phyloP scores from a whole-genome alignment of 805 yeast species.

The Candida yuanshanica region DNA sequence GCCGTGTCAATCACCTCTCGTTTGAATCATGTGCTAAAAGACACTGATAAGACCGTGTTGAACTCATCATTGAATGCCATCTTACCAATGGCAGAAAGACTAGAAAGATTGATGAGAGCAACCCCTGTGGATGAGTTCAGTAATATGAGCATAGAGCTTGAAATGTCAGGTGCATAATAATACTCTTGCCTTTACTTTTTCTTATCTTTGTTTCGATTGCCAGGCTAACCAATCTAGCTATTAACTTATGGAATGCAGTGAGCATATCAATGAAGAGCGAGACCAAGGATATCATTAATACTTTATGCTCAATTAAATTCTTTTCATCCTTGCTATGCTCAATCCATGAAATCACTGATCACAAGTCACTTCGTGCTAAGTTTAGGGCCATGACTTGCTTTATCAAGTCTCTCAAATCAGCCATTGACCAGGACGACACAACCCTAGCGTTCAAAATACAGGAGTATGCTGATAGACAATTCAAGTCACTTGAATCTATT shows the following conservation, averaged over 20 bases:
- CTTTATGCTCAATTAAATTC: constrained; percentile 16
- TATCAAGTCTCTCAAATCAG: constrained; percentile 22
- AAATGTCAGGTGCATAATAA: constrained; percentile 14
- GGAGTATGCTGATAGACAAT: constrained; percentile 25
- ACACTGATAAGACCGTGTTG: constrained; percentile 14
- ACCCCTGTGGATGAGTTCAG: constrained; percentile 16
- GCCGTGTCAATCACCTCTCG: constrained; percentile 10
- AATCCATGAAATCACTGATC: constrained; percentile 24
- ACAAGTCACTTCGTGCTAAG: constrained; percentile 18
- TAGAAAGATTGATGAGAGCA: constrained; percentile 24
- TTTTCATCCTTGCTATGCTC: constrained; percentile 29
- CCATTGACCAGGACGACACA: constrained; percentile 22
- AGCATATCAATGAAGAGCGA: constrained; percentile 23
- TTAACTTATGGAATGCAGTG: constrained; percentile 34
- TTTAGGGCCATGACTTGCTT: constrained; percentile 29
- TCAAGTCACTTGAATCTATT: constrained; percentile 19
- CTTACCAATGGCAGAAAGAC: constrained; percentile 28
- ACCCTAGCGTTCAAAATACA: constrained; percentile 21
- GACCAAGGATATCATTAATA: constrained; percentile 3
- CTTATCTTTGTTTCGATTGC: background rate
- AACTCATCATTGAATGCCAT: constrained; percentile 18
- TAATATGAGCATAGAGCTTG: constrained; percentile 20
- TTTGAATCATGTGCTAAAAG: constrained; percentile 8
- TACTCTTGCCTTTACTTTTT: background rate
- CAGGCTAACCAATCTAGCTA: constrained; percentile 14